Base-by-base conservation (phyloP, 78 protist species). In the Dictyostelium purpureum region DNA sequence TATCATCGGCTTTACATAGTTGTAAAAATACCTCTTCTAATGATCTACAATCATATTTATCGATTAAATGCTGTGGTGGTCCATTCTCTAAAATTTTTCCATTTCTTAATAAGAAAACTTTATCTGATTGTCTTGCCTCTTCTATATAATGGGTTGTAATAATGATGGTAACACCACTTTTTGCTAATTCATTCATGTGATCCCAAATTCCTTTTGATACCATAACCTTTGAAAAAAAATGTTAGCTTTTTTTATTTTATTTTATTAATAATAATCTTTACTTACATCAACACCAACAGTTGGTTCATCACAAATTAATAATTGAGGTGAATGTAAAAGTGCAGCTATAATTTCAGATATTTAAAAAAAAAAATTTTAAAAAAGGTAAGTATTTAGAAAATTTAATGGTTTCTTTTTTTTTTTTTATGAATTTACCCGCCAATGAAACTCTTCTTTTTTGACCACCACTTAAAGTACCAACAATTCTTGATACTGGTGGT, bases 61-160 rank as follows among this genome's bases (percentile, higher is more conserved):
- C 24, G 54, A 78, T 85, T 16, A 87, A 51, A 7, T 45, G 26
- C 0, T 28, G 57, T 14, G 94, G 96, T 40, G 1, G 42, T 31
- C 77, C 94, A 37, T 75, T 65, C 43, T 52, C 96, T 5, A 88
- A 35, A 1, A 87, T 87, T n/a, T 63, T 73, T 43, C 92, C 92
- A 49, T 87, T n/a, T 49, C 92, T 69, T 33, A 87, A 43, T 7
- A 87, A 28, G n/a, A 51, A 47, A 7, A 87, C 92, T 7, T 31
- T 56, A 51, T 87, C 82, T 1, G 83, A 40, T 12, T 37, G 56
- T 12, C 79, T 77, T 7, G 96, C 96, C 70, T 94, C 96, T 31
- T 94, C 94, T 1, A 94, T 89, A 77, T 88, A 94, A 51, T 94
- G 96, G 0, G 96, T 94, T 18, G 96, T 94, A 42, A 94, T 52